These are phyloP conservation scores for Rhizophagus sp. DNA, from an alignment of 192 early-diverging fungal genomes.

Conservation along the genomic window DNA sequence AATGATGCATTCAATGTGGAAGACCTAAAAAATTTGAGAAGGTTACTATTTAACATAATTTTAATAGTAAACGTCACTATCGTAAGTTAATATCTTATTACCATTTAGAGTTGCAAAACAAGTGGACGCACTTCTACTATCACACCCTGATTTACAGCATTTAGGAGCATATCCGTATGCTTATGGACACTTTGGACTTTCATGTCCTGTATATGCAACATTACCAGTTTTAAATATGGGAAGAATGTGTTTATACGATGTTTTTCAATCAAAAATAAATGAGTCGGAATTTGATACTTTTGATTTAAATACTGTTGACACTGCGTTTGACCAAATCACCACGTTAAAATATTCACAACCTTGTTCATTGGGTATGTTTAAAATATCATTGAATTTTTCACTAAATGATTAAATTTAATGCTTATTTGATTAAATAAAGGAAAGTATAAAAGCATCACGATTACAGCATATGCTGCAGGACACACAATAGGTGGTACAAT, in stretches of 20 bases:
- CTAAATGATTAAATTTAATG: neutral
- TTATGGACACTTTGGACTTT: constrained; percentile 70
- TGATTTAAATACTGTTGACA: constrained; percentile 76
- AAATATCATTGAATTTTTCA: neutral
- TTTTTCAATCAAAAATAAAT: constrained; percentile 66
- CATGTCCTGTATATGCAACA: constrained; percentile 87
- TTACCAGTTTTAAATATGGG: constrained; percentile 94
- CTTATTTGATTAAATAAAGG: constrained; percentile 38
- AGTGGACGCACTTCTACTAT: constrained; percentile 86
- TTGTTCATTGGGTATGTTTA: constrained; percentile 50
- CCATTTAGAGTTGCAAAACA: constrained; percentile 77
- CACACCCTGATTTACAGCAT: constrained; percentile 87
- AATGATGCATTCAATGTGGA: constrained; percentile 75
- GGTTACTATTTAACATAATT: constrained; percentile 39
- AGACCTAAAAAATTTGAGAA: constrained; percentile 64
- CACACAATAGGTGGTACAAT: constrained; percentile 95
- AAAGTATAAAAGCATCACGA: constrained; percentile 80
- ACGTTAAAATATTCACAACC: constrained; percentile 89
- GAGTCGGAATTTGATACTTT: constrained; percentile 77
- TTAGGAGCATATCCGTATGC: constrained; percentile 87
- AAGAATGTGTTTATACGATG: constrained; percentile 78
- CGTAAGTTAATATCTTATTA: neutral
- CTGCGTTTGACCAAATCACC: constrained; percentile 81
- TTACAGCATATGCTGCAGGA: constrained; percentile 91
- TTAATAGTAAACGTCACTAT: neutral